Evolutionary conservation across 2,329 filamentous ascomycete species (phyloP).

Genomic region (Xenoacremonium recifei): DNA sequence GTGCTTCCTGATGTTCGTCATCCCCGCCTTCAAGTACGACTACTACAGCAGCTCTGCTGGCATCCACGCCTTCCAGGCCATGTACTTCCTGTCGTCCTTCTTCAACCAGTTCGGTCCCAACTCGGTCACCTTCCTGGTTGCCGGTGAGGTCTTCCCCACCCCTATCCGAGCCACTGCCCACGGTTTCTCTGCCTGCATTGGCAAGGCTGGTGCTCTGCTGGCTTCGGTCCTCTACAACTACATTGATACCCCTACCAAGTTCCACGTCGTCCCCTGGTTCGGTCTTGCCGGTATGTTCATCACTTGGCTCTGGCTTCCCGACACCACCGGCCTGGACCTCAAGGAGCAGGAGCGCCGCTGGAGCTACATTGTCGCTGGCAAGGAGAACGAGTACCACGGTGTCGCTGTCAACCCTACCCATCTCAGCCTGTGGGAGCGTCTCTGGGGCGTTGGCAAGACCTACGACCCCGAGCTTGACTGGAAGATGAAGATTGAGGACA

Average conservation of each 20-base stretch:
- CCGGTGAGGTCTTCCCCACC: conserved; percentile 94
- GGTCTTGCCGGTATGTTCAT: conserved; percentile 83
- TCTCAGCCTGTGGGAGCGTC: conserved; percentile 82
- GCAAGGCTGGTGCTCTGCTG: conserved; percentile 84
- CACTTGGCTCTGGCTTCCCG: conserved; percentile 85
- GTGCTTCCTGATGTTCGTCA: conserved; percentile 89
- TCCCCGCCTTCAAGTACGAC: conserved; percentile 83
- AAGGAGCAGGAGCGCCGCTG: conserved; percentile 97
- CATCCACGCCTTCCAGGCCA: conserved; percentile 89
- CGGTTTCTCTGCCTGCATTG: conserved; percentile 88
- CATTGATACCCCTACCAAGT: conserved; percentile 80
- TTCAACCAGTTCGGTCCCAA: conserved; percentile 99
- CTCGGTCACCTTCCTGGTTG: conserved; percentile 92
- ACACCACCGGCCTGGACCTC: conserved; percentile 92
- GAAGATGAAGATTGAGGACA: conserved; percentile 80
- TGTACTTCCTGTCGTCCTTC: conserved; percentile 97
- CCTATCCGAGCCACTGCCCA: conserved; percentile 91
- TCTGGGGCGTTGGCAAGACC: conserved; percentile 72
- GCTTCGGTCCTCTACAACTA: conserved; percentile 94
- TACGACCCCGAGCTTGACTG: conserved; percentile 85
- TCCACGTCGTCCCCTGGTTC: conserved; percentile 94
- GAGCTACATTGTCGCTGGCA: conserved; percentile 78
- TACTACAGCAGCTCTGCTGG: conserved; percentile 73
- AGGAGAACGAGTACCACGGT: conserved; percentile 83
- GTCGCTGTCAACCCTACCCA: conserved; percentile 89